Percentiles rank a stretch among this genome's conserved stretches.
These are phyloP conservation scores for Nepenthes alata DNA, from an alignment of 179 eudicot species.

Conservation along the genomic window DNA sequence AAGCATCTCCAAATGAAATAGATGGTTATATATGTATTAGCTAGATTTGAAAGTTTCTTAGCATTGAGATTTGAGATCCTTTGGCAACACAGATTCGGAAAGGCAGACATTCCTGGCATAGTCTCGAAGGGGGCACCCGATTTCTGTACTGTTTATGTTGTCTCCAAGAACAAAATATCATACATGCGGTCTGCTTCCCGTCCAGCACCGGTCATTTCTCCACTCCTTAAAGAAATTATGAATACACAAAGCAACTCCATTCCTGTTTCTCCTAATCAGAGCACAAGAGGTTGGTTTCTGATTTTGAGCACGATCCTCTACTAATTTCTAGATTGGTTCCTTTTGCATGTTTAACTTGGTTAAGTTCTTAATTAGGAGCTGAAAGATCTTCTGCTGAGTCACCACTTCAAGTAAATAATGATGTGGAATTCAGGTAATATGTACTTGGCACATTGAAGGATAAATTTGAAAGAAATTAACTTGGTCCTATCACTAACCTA, in stretches of 20 bases:
- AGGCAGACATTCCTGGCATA: constrained; percentile 16
- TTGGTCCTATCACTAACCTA: too few relatives aligned
- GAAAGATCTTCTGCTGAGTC: constrained; percentile 12
- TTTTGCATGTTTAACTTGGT: background rate
- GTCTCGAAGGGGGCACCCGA: constrained; percentile 28
- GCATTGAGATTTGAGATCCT: background rate
- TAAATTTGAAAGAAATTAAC: too few relatives aligned
- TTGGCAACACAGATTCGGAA: constrained; percentile 14
- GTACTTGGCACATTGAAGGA: background rate
- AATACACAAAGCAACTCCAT: constrained; percentile 7
- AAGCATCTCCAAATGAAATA: too few relatives aligned
- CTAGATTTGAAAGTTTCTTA: background rate
- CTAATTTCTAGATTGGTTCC: background rate
- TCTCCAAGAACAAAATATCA: constrained; percentile 27
- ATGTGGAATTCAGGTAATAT: constrained; percentile 16
- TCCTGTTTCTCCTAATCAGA: constrained; percentile 13
- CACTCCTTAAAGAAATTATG: constrained; percentile 42
- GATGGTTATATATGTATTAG: background rate
- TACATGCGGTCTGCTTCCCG: constrained; percentile 45
- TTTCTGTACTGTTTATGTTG: constrained; percentile 23
- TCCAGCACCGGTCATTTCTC: constrained; percentile 41
- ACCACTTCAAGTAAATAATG: constrained; percentile 10
- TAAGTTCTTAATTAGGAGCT: constrained; percentile 6
- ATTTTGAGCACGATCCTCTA: background rate
- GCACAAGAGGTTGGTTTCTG: background rate